Evolutionary conservation across 1,284 basidiomycete species (phyloP), one percentile per base, ranked within the genome.

Genomic region (Leccinum fuscescens): DNA sequence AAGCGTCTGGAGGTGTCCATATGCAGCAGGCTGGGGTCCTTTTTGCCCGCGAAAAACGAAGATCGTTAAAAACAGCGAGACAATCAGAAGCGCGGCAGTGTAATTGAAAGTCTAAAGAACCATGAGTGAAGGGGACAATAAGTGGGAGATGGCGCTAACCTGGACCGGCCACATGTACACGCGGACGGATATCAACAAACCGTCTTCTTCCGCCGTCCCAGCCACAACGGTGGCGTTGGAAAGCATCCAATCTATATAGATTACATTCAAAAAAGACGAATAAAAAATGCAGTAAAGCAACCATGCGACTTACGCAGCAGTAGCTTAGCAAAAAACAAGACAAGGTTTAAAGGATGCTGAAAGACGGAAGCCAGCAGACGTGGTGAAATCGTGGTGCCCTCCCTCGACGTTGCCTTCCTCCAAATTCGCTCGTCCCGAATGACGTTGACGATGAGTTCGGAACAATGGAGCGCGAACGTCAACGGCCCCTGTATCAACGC

Each of bases 191-290:
- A 54, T 62, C 17, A 72, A 50, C 11, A 46, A 50, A 1, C 60
- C 60, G 2, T 49, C 11, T 33, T 57, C 58, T 35, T 22, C 22
- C 3, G 70, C 65, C 1, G 55, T 63, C 20, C 62, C 66, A 0
- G 62, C 54, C 31, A 65, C 60, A 59, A 53, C 59, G 50, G 74
- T 64, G 1, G 72, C 67, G 33, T 75, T 65, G 3, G 68, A 70
- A 53, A 75, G 69, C 71, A 75, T 72, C 72, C 72, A 73, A 42
- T 72, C 71, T 75, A 27, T 15, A 39, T n/a, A 39, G 7, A 14
- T 4, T 22, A 1, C 12, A 24, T 17, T 22, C 22, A 22, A 22
- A 22, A 22, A 22, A 22, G 22, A 3, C 22, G 22, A 22, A 22
- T 22, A 22, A 22, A 22, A 22, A 22, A 8, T n/a, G 6, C 12